Percentiles rank a stretch among this genome's conserved stretches.
Conservation (phyloP, 176 grass and related monocot genomes). For the Puccinellia tenuiflora region DNA sequence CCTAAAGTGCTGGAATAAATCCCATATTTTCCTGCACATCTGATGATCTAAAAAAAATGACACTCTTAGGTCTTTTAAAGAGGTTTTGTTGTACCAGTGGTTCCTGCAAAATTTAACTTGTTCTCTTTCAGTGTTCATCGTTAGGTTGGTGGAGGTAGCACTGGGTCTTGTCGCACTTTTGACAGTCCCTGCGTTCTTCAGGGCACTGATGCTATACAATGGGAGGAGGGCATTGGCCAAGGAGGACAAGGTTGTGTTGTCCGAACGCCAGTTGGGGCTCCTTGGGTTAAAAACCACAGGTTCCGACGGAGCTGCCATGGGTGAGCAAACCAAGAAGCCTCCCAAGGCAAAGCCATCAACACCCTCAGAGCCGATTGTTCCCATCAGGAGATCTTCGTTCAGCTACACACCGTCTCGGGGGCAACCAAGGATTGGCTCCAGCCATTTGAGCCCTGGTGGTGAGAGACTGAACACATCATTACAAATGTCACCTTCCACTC, state of each 20-base stretch:
- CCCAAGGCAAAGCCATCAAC: slow-evolving; percentile 53
- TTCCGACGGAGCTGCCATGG: slow-evolving; percentile 13
- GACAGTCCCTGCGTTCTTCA: slow-evolving; percentile 51
- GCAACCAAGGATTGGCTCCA: slow-evolving; percentile 42
- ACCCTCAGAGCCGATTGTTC: slow-evolving; percentile 71
- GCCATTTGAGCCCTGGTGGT: slow-evolving; percentile 48
- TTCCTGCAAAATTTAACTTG: slow-evolving; percentile 7
- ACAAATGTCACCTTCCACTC: slow-evolving; percentile 61
- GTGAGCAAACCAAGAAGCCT: slow-evolving; percentile 64
- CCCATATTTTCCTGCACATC: background rate
- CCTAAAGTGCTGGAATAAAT: slow-evolving; percentile 4
- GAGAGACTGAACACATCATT: slow-evolving; percentile 45
- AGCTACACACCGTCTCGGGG: slow-evolving; percentile 66
- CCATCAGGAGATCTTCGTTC: slow-evolving; percentile 71
- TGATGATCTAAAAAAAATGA: slow-evolving; percentile 24
- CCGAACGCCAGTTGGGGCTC: slow-evolving; percentile 51
- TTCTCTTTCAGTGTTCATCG: slow-evolving; percentile 43
- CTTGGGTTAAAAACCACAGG: slow-evolving; percentile 42
- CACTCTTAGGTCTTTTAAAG: background rate
- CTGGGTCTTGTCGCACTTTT: slow-evolving; percentile 46
- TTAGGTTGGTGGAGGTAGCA: slow-evolving; percentile 51
- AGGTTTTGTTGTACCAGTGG: background rate
- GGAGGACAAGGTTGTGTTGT: slow-evolving; percentile 42
- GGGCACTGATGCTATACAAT: slow-evolving; percentile 53
- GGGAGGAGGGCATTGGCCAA: slow-evolving; percentile 31